Evolutionary conservation across 768 basidiomycete genomes (phyloP), one percentile per base, ranked within the genome.

Genomic region (Rhodosporidiobolus odoratus): DNA sequence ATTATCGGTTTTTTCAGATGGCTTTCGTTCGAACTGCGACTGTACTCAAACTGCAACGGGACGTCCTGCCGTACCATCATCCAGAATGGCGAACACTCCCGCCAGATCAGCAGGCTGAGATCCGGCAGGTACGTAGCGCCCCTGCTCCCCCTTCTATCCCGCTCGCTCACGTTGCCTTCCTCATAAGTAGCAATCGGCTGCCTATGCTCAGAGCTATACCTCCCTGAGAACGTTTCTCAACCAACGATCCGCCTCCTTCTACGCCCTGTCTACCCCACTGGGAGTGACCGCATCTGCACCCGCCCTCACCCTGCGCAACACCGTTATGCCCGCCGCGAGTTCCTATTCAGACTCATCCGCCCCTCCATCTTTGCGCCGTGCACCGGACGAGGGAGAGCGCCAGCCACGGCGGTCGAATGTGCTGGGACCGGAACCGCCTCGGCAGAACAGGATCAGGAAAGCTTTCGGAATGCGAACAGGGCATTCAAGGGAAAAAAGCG

Each of bases 271-370:
- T 25, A 23, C 58, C 30, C 15, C n/a, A n/a, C n/a, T n/a, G n/a
- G n/a, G n/a, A n/a, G n/a, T n/a, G n/a, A n/a, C 37, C 25, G 2
- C 10, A 17, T 19, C 47, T 19, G 27, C 58, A 1, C 63, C 73
- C 1, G 68, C 73, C 8, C 63, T 74, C 45, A 64, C 65, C 13
- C 73, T 70, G 27, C 62, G 66, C 32, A 70, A 74, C 59, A 74
- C 73, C 15, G 66, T 74, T 47, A 54, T 60, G 10, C 30, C 64
- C 43, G 63, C 69, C 34, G 35, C 59, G 1, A n/a, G 23, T 23
- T 25, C 52, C 23, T 65, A 65, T 53, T n/a, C 30, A 38, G 56
- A 56, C 38, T 57, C 66, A 12, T 41, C 50, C 3, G 25, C 58
- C 23, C 53, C 27, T 4, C 17, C 38, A 34, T 21, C 52, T 53